A percentile compares a stretch with the other conserved stretches of the same genome.
These are phyloP conservation scores for Ceratocystis albifundus DNA, from an alignment of 2,329 filamentous ascomycete genomes.

Conservation along the genomic window DNA sequence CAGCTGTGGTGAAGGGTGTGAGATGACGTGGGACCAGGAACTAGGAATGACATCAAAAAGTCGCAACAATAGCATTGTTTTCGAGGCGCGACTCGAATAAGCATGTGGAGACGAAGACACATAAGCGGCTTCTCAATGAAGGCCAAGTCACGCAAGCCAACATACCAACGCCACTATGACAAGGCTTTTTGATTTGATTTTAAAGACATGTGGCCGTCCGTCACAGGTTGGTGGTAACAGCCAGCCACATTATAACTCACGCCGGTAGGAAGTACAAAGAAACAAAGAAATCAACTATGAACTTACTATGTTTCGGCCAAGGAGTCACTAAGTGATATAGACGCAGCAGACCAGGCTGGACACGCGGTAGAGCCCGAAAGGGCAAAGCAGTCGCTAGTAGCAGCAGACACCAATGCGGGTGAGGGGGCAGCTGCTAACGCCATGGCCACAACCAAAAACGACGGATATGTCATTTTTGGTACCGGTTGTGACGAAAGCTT, in stretches of 20 bases:
- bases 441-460: conserved; percentile 18
- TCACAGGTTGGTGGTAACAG: not conserved
- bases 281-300: not conserved
- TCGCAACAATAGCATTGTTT: not conserved
- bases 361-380: conserved; percentile 20
- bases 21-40: no score
- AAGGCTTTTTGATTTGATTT: no score
- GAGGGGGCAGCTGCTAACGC: conserved; percentile 15
- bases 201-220: not conserved
- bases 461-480: conserved; percentile 14
- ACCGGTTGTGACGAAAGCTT: no score
- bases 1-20: no score
- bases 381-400: conserved; percentile 20
- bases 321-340: conserved; percentile 16
- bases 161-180: no score
- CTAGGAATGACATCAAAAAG: no score
- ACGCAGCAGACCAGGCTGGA: conserved; percentile 21
- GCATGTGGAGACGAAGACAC: no score
- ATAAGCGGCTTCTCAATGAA: no score
- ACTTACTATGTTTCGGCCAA: conserved; percentile 23
- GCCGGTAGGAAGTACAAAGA: not conserved
- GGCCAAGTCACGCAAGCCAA: no score
- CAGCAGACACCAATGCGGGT: conserved; percentile 18
- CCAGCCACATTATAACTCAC: not conserved
- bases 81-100: no score